Conservation (phyloP, 1,284 basidiomycete genomes). For the Papiliotrema laurentii region DNA sequence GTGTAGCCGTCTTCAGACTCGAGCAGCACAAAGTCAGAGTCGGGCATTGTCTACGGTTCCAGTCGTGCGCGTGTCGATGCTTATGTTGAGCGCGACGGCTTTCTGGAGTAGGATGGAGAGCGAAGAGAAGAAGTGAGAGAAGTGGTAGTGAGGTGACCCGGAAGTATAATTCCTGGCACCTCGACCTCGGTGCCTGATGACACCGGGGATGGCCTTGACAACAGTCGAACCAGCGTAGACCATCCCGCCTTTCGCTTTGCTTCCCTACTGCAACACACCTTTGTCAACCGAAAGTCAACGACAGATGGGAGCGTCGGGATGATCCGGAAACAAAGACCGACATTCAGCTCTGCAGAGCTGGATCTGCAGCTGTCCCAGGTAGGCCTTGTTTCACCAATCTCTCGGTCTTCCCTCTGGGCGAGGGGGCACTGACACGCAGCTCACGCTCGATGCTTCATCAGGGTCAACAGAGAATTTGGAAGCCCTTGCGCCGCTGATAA, state of each 20-base stretch:
- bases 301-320: conserved; percentile 15
- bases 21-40: conserved; percentile 40
- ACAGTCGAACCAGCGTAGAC: too few species aligned
- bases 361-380: conserved; percentile 48
- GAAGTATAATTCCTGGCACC: too few species aligned
- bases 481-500: conserved; percentile 86
- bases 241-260: not conserved
- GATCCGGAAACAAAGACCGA: conserved; percentile 40
- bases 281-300: too few species aligned
- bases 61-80: not conserved
- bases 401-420: not conserved
- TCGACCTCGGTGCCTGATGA: too few species aligned
- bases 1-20: conserved; percentile 44
- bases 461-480: conserved; percentile 70
- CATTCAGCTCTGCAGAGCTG: conserved; percentile 45
- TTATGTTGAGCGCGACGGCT: not conserved
- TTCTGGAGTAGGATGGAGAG: not conserved
- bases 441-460: conserved; percentile 41
- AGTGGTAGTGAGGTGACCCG: not conserved
- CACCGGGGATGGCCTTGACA: too few species aligned
- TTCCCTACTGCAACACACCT: too few species aligned
- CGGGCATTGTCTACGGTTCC: conserved; percentile 18
- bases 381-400: conserved; percentile 5
- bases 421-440: conserved; percentile 18
- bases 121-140: not conserved